Evolutionary conservation across 2,329 filamentous ascomycete genomes (phyloP), one percentile per base, ranked within the genome.

Genomic region (Chrysoporthe cubensis): DNA sequence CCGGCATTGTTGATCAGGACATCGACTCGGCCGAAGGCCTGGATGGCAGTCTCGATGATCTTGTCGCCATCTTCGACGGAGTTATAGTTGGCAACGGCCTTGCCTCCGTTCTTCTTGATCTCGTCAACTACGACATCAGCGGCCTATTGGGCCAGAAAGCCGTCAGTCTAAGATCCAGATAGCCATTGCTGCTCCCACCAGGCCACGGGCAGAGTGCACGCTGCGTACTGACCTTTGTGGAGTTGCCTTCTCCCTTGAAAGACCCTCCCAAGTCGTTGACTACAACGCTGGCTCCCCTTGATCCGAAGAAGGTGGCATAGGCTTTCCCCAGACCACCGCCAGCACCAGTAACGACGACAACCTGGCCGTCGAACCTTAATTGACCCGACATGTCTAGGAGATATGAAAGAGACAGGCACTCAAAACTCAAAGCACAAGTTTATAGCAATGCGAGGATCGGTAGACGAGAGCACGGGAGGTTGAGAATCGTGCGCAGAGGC

Each of bases 61-160:
- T 88, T 91, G 70, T 98, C 95, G 75, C 96, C 96, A 75, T 95
- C 87, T 83, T 96, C 93, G 81, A 97, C 95, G 79, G 88, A 90
- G 84, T 99, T 92, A 86, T 98, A 98, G 87, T 97, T 98, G 80
- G 95, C 94, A 62, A 97, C 94, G 69, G 96, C 96, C 81, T 97
- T 96, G 80, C 96, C 96, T 79, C 96, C 96, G 64, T 90, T 91
- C 77, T 89, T 86, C 81, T 91, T 94, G 81, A 95, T 95, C 82
- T 93, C 90, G 74, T 93, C 83, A 78, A 95, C 91, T 69, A 95
- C 91, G 59, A 90, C 87, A 85, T 96, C 92, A 75, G 92, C 93
- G 71, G 91, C 90, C 91, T 95, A 71, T 37, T 32, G 61, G 54
- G 46, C 54, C 21, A 52, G 40, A 65, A 44, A 40, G 52, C 48